Percentiles rank a stretch among this genome's conserved stretches.
Evolutionary conservation across 306 rosid species (phyloP).

Genomic region (Parietaria judaica): DNA sequence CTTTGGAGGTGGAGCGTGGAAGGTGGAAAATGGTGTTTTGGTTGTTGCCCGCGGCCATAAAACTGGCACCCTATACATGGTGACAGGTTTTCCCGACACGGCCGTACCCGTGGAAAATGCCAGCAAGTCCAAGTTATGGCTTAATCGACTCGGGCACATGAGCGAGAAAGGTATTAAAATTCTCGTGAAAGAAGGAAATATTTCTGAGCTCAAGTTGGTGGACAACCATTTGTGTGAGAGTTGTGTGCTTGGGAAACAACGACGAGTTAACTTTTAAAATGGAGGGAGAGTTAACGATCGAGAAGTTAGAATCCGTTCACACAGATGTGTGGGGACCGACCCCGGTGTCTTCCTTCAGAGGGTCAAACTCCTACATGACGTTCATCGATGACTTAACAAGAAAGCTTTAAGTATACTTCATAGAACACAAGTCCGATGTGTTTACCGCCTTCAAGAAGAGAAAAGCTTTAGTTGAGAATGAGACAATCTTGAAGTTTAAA

Average conservation of each 20-base stretch:
- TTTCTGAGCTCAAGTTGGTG: no score
- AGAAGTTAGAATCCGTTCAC: not conserved
- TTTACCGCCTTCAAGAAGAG: no score
- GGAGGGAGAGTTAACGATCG: not conserved
- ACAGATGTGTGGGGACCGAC: not conserved
- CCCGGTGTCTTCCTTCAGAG: not conserved
- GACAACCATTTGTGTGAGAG: not conserved
- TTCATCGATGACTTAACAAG: no score
- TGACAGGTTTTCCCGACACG: not conserved
- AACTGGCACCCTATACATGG: not conserved
- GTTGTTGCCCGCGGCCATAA: not conserved
- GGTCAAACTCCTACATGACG: no score
- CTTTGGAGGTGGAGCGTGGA: not conserved
- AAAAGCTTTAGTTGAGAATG: no score
- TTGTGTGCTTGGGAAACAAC: not conserved
- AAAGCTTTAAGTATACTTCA: no score
- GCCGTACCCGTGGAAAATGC: not conserved
- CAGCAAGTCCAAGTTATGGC: not conserved
- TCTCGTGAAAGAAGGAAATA: no score
- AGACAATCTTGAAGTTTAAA: no score
- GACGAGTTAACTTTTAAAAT: not conserved
- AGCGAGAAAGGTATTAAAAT: no score
- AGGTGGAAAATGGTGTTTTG: not conserved
- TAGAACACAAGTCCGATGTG: no score
- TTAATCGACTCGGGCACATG: not conserved